Conservation (phyloP, 2,329 filamentous ascomycete genomes). For the Chalara sp. region DNA sequence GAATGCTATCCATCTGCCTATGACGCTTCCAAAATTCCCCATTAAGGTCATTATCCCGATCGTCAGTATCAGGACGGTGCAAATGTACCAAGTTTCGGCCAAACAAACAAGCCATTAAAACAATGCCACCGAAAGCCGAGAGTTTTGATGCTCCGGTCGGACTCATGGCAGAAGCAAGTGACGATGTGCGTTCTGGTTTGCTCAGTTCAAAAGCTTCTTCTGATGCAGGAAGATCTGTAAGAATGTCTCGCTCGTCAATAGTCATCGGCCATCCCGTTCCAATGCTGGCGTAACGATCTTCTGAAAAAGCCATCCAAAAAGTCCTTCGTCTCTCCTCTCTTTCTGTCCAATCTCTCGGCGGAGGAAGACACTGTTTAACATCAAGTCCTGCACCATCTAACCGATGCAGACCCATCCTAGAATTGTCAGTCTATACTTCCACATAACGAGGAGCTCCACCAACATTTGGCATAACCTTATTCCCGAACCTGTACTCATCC, state of each 20-base stretch:
- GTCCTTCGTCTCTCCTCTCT: conserved; percentile 83
- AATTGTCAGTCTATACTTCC: conserved; percentile 43
- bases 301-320: conserved; percentile 90
- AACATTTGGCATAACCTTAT: conserved; percentile 80
- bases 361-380: conserved; percentile 85
- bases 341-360: conserved; percentile 89
- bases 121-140: conserved; percentile 71
- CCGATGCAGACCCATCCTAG: conserved; percentile 85
- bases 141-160: conserved; percentile 67
- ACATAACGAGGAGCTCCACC: conserved; percentile 35
- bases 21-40: conserved; percentile 96
- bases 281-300: conserved; percentile 89
- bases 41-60: conserved; percentile 80
- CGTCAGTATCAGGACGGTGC: conserved; percentile 75
- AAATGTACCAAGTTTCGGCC: conserved; percentile 87
- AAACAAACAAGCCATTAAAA: conserved; percentile 82
- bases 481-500: conserved; percentile 82
- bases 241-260: conserved; percentile 85
- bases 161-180: conserved; percentile 62
- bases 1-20: conserved; percentile 78
- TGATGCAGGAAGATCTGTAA: conserved; percentile 75
- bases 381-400: conserved; percentile 77
- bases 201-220: conserved; percentile 83
- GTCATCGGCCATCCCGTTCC: conserved; percentile 97
- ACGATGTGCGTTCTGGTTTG: conserved; percentile 63